Conservation (phyloP, 140 eudicot species). For the Erigeron philadelphicus region DNA sequence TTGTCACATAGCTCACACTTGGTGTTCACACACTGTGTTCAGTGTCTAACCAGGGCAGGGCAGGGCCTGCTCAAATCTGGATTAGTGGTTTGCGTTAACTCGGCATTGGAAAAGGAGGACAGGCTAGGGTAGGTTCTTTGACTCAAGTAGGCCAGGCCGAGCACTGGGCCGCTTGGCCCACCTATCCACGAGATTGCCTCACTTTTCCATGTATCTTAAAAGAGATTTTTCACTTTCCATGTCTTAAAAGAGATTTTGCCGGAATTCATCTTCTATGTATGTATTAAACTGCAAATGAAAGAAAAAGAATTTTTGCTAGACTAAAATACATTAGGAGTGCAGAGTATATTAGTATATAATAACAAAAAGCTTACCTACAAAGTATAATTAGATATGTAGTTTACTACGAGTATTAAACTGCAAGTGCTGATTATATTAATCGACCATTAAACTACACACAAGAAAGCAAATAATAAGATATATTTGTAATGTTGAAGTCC, state of each 20-base stretch:
- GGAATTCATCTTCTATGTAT: background rate
- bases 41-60: too few species aligned
- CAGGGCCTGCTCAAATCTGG: background rate
- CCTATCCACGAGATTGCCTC: background rate
- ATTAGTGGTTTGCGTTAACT: background rate
- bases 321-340: too few species aligned
- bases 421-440: conserved; percentile 1
- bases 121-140: background rate
- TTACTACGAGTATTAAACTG: background rate
- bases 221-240: too few species aligned
- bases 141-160: background rate
- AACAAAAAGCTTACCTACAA: too few species aligned
- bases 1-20: conserved; percentile 1
- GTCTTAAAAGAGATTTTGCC: background rate
- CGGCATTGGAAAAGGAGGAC: background rate
- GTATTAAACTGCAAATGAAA: too few species aligned
- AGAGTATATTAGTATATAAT: too few species aligned
- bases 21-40: too few species aligned
- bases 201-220: background rate
- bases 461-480: conserved; percentile 19
- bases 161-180: too few species aligned
- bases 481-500: conserved; percentile 24
- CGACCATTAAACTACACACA: conserved; percentile 12
- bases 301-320: too few species aligned
- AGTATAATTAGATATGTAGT: too few species aligned